These are phyloP conservation scores for Polyplosphaeria fusca DNA, from an alignment of 495 filamentous ascomycete genomes.

Conservation along the genomic window DNA sequence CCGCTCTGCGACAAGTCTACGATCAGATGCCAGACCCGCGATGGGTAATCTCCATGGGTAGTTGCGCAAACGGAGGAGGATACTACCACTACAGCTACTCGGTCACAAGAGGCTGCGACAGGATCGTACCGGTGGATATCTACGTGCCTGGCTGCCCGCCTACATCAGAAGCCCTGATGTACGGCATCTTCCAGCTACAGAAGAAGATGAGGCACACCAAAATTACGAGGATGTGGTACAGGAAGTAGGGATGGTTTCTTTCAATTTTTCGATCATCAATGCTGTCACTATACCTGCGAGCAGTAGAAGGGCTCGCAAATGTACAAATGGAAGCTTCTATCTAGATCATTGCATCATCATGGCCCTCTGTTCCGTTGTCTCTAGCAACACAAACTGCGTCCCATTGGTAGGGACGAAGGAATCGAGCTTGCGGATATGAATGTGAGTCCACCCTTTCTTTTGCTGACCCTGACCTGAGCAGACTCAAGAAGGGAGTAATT, in stretches of 20 bases:
- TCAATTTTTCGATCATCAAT: neutral
- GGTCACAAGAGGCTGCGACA: conserved; percentile 81
- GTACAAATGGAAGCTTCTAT: conserved; percentile 8
- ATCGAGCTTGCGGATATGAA: neutral
- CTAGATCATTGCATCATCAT: neutral
- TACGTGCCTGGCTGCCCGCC: conserved; percentile 93
- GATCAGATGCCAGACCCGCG: conserved; percentile 96
- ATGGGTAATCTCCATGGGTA: conserved; percentile 92
- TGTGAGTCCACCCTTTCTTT: neutral
- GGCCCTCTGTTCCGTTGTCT: neutral
- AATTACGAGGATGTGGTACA: conserved; percentile 66
- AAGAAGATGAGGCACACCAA: conserved; percentile 76
- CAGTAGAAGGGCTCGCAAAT: neutral
- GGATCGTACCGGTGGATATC: conserved; percentile 87
- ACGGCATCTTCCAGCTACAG: conserved; percentile 82
- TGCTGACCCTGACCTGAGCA: neutral
- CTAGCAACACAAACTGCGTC: neutral
- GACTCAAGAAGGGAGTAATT: no score
- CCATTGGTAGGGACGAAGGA: neutral
- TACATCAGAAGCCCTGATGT: conserved; percentile 83
- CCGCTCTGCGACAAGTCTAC: conserved; percentile 89
- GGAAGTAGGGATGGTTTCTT: conserved; percentile 46
- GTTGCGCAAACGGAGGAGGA: conserved; percentile 87
- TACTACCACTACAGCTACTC: conserved; percentile 95
- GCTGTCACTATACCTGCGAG: neutral